These are phyloP conservation scores for Arxiozyma telluris DNA, from an alignment of 1,139 yeast genomes.

Conservation along the genomic window DNA sequence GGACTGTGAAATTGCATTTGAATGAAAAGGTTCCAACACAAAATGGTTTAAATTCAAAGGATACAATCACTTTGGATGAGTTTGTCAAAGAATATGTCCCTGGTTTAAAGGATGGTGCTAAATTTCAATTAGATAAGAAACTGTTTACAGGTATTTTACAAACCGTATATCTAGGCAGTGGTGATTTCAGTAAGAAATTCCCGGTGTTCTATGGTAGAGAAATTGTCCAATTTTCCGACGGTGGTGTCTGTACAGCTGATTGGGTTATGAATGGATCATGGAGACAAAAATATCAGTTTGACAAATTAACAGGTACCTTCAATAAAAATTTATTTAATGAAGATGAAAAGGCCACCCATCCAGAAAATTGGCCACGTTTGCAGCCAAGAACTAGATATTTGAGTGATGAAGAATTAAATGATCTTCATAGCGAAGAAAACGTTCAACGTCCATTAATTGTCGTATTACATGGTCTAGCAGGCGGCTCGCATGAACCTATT, in stretches of 20 bases:
- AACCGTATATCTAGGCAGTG: constrained; percentile 55
- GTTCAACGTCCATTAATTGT: constrained; percentile 57
- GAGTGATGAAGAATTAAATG: constrained; percentile 40
- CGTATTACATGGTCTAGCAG: constrained; percentile 77
- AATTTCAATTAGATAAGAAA: constrained; percentile 52
- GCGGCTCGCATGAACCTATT: constrained; percentile 86
- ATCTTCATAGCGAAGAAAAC: constrained; percentile 18
- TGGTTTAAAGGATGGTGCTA: constrained; percentile 37
- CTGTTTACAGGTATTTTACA: constrained; percentile 70
- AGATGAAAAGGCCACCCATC: constrained; percentile 46
- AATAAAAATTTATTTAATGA: constrained; percentile 41
- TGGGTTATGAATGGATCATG: constrained; percentile 45
- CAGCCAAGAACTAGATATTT: constrained; percentile 75
- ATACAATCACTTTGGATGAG: constrained; percentile 28
- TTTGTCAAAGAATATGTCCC: constrained; percentile 39
- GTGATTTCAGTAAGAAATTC: constrained; percentile 44
- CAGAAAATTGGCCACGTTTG: constrained; percentile 61
- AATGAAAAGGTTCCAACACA: constrained; percentile 16
- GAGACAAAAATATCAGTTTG: constrained; percentile 33
- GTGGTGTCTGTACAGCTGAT: constrained; percentile 69
- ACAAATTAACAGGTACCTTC: constrained; percentile 11
- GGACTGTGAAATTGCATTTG: constrained; percentile 37
- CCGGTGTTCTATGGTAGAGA: constrained; percentile 72
- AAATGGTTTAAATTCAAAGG: constrained; percentile 6
- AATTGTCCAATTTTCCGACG: constrained; percentile 48